These are phyloP conservation scores for Phytophthora pinifolia DNA, from an alignment of 352 stramenopile species.

Conservation along the genomic window DNA sequence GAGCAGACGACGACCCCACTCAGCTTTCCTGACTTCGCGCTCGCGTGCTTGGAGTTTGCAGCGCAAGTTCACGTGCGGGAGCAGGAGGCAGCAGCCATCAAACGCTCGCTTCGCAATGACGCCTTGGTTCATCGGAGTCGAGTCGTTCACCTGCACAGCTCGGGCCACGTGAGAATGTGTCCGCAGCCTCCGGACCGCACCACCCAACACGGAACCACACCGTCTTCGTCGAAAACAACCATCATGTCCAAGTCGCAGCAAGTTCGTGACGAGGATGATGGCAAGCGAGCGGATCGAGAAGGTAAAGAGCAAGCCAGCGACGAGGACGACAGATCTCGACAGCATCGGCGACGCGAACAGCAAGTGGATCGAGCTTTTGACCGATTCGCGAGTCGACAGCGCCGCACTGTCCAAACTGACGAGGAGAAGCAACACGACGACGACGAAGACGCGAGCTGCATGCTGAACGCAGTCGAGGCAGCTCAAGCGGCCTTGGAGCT, in stretches of 20 bases:
- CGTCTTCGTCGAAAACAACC: background rate
- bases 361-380: constrained; percentile 33
- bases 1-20: constrained; percentile 27
- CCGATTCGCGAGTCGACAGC: constrained; percentile 28
- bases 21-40: constrained; percentile 55
- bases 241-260: background rate
- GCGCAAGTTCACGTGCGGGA: constrained; percentile 24
- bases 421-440: constrained; percentile 27
- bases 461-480: constrained; percentile 49
- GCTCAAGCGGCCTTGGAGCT: constrained; percentile 75
- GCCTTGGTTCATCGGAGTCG: constrained; percentile 53
- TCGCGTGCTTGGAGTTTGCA: constrained; percentile 59
- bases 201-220: background rate
- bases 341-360: constrained; percentile 15
- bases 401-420: constrained; percentile 3
- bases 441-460: constrained; percentile 23
- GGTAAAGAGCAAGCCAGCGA: constrained; percentile 37
- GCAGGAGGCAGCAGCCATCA: constrained; percentile 25
- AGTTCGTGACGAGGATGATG: constrained; percentile 14
- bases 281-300: constrained; percentile 18
- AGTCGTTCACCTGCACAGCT: constrained; percentile 73
- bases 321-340: constrained; percentile 19
- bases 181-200: constrained; percentile 20
- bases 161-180: constrained; percentile 69
- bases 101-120: constrained; percentile 42